phyloP scores from a whole-genome alignment of 805 yeast species.

The Saccharomyces mikatae region DNA sequence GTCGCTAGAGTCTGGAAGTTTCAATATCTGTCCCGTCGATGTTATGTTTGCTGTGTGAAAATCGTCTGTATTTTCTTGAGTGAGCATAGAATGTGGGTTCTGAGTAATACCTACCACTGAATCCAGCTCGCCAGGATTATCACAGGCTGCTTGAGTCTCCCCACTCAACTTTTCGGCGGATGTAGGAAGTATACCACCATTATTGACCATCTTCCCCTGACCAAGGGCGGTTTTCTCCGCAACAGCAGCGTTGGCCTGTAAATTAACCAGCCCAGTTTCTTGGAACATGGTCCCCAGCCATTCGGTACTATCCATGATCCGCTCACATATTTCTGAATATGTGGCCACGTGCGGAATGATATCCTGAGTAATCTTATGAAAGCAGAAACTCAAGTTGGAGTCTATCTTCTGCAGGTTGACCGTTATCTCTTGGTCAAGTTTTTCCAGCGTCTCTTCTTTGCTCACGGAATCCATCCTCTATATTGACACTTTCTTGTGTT shows the following conservation, averaged over 20 bases:
- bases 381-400: constrained; percentile 59
- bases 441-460: constrained; percentile 39
- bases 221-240: constrained; percentile 7
- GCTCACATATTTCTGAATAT: constrained; percentile 49
- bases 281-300: constrained; percentile 79
- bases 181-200: neutral
- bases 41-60: constrained; percentile 19
- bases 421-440: constrained; percentile 73
- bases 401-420: constrained; percentile 72
- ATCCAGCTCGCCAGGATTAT: neutral
- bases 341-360: constrained; percentile 59
- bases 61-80: constrained; percentile 5
- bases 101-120: neutral
- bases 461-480: neutral
- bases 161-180: neutral
- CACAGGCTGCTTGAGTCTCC: neutral
- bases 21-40: constrained; percentile 20
- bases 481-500: neutral
- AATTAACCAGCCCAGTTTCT: constrained; percentile 58
- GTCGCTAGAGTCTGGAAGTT: constrained; percentile 26
- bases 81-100: neutral
- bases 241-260: constrained; percentile 17
- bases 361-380: constrained; percentile 56
- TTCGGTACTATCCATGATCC: constrained; percentile 56
- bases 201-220: neutral